Base-by-base conservation (phyloP, 192 early-diverging fungal genomes). In the Umbelopsis sp. region DNA sequence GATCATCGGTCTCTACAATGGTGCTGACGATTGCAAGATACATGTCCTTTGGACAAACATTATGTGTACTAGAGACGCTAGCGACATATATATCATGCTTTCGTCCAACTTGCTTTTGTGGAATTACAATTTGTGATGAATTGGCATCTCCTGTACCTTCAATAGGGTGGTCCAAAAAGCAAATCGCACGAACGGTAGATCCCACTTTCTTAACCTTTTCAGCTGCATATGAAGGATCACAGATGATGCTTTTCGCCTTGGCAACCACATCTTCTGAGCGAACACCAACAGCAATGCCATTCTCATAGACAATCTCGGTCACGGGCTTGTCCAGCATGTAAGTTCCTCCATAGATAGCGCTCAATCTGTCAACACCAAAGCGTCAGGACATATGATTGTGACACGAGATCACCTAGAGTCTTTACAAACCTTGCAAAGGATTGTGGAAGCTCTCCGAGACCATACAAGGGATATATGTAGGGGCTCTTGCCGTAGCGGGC, bases 401-500 rank as follows among this genome's bases (percentile, higher is more conserved):
- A 18, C 44, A 16, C 49, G 21, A 13, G 16, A 35, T 67, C 3
- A 7, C 35, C 2, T 7, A 37, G 2, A 7, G 35, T 37, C 30
- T 10, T 6, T 25, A 61, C 48, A 73, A 86, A 87, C 88, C 89
- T 84, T 55, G 98, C 96, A 85, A 99, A 99, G 46, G 93, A 91
- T 83, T 99, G 98, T 50, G 98, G 97, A 37, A 99, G 81, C 76
- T 99, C 98, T 48, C 97, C 97, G 66, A 99, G 86, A 47, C 98
- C 98, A 74, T 97, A 98, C 71, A 95, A 84, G 68, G 97, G 98
- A 82, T 99, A 99, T 75, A 99, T 97, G 81, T 98, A 99, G 44
- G 98, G 98, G 72, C 89, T 92, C 84, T 94, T 95, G 71, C 96
- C 95, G 75, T 95, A 96, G 44, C 95, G 89, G 12, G 94, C 90